A percentile compares a stretch with the other conserved stretches of the same genome.
These are phyloP conservation scores for Dichomitus squalens DNA, from an alignment of 1,284 basidiomycete genomes.

Conservation along the genomic window DNA sequence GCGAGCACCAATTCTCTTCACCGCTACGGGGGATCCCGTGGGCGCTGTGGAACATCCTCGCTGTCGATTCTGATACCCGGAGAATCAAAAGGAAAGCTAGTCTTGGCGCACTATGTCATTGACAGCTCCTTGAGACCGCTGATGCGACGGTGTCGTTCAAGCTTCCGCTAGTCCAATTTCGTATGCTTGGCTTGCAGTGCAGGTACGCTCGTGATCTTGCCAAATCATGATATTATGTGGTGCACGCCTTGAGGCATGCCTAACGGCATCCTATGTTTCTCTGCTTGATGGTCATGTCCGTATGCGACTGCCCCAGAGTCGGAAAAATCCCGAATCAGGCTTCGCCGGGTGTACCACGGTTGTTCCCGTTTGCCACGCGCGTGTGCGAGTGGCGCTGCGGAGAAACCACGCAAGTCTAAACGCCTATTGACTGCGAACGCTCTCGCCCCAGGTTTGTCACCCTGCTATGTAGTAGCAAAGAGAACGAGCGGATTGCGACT, in stretches of 20 bases:
- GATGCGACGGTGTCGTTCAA: no score
- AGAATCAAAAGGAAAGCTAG: conserved; percentile 37
- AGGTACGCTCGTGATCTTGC: no score
- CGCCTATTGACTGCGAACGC: background rate
- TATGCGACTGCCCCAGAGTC: background rate
- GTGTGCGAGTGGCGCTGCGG: conserved; percentile 6
- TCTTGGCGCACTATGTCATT: no score
- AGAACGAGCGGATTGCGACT: background rate
- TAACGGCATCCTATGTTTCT: no score
- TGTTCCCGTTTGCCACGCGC: background rate
- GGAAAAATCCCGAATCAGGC: background rate
- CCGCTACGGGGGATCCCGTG: conserved; percentile 41
- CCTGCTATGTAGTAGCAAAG: background rate
- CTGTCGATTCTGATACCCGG: background rate
- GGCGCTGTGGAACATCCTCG: conserved; percentile 31
- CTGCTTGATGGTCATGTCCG: background rate
- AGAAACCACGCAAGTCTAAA: conserved; percentile 7
- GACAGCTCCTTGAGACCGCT: no score
- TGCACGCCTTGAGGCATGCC: no score
- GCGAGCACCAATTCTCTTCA: conserved; percentile 64
- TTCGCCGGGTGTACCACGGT: background rate
- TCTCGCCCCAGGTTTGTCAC: background rate
- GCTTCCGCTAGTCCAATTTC: no score
- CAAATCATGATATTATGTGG: no score
- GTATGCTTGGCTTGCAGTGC: no score